Evolutionary conservation across 148 eudicot genomes (phyloP), one percentile per base, ranked within the genome.

Genomic region (Silene conica): DNA sequence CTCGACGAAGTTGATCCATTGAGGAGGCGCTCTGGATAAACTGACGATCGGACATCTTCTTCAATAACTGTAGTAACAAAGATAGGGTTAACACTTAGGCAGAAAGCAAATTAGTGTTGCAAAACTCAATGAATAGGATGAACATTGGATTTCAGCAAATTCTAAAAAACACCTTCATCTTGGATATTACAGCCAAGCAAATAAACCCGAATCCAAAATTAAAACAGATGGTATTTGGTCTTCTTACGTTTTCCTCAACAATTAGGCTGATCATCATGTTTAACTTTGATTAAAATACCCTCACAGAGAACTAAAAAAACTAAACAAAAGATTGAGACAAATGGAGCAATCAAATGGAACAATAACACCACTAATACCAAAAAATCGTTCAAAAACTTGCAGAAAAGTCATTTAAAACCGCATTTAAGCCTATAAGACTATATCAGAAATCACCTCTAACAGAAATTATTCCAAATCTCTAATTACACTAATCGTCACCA

Each of bases 31-130:
- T 79, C 69, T 85, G 89, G 41, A 89, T 85, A 46, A 84, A 76
- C 80, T 90, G 96, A 73, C 78, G 82, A 78, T 83, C 81, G 43
- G 89, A 85, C 73, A 90, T 84, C 84, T 85, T 89, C 85, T 77
- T 89, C 77, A 91, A 58, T 61, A 91, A 76, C 96, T 93, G 85
- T 78, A 74, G 22, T 68, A 59, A 76, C 16, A 56, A 20, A 74
- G 26, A 41, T 20, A 52, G 45, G 50, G 12, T 67, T 63, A 54
- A 25, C 31, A 43, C 58, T 8, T 46, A 4, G 5, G 57, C 48
- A 26, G 63, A 48, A 57, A 26, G 52, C 54, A 48, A 63, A 64
- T 21, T 21, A 20, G 59, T 6, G 9, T 21, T 6, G 31, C 31
- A 62, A 59, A 57, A 11, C 11, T 12, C 52, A 45, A 50, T 10